Percentiles rank a stretch among this genome's conserved stretches.
phyloP scores from a whole-genome alignment of 257 asterid species.

The Craterostigma plantagineum region DNA sequence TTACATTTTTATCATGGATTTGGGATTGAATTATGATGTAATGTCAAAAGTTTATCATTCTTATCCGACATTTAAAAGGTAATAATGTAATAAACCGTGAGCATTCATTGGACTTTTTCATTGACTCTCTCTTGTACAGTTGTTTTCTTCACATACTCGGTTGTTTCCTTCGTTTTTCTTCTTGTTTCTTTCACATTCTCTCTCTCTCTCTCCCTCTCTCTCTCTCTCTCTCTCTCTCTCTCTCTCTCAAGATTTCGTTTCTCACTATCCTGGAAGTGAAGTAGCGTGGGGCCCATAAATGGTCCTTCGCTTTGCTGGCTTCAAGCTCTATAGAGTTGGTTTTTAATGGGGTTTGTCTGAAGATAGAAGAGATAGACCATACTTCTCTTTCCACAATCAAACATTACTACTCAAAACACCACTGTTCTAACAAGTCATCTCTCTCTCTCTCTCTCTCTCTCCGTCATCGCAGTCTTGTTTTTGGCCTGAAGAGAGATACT shows the following conservation, averaged over 20 bases:
- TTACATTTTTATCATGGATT: too few species aligned
- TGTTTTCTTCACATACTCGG: conserved; percentile 2
- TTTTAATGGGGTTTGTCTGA: conserved; percentile 76
- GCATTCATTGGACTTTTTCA: conserved; percentile 5
- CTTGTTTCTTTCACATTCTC: too few species aligned
- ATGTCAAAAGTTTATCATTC: too few species aligned
- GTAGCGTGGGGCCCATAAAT: conserved; percentile 46
- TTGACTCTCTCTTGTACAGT: conserved; percentile 8
- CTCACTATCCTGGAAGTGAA: conserved; percentile 11
- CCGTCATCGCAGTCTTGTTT: not conserved
- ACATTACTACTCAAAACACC: too few species aligned
- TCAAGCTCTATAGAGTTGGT: conserved; percentile 59
- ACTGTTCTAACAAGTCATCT: too few species aligned
- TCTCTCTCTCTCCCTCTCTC: too few species aligned
- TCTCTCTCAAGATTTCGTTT: conserved; percentile 18
- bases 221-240: too few species aligned
- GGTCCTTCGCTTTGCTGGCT: conserved; percentile 71
- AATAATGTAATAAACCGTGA: too few species aligned
- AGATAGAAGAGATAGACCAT: conserved; percentile 38
- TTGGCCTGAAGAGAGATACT: too few species aligned
- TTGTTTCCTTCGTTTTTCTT: conserved; percentile 5
- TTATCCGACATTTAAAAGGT: too few species aligned
- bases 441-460: conserved; percentile 7
- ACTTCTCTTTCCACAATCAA: conserved; percentile 20
- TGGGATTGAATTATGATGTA: too few species aligned